Conservation (phyloP, 2,329 filamentous ascomycete genomes). For the Microcyclospora pomicola region DNA sequence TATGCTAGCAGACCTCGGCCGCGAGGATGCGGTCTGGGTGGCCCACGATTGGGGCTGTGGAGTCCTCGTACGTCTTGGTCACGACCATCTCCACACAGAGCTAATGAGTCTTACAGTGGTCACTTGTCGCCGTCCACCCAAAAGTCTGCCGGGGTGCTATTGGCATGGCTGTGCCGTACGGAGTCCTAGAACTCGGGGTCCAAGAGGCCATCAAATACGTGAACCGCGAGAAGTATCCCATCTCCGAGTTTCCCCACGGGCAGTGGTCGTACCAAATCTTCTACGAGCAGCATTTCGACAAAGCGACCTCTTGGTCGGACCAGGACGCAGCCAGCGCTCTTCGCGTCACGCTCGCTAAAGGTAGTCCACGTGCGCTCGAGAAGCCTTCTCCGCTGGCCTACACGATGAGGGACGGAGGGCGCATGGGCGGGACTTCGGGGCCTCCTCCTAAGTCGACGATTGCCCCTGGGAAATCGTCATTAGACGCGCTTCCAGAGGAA, state of each 20-base stretch:
- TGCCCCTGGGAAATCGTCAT: no score
- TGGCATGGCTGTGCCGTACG: conserved; percentile 28
- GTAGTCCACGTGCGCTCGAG: conserved; percentile 13
- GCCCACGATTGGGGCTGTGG: conserved; percentile 33
- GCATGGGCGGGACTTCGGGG: conserved; percentile 19
- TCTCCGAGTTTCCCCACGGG: conserved; percentile 26
- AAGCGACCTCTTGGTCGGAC: conserved; percentile 6
- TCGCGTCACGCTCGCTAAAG: conserved; percentile 11
- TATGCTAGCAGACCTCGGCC: conserved; percentile 26
- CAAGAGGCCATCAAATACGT: conserved; percentile 22
- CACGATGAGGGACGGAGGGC: conserved; percentile 17
- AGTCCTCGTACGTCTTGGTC: conserved; percentile 12
- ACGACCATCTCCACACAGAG: conserved; percentile 2
- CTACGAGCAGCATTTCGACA: conserved; percentile 19
- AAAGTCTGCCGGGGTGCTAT: conserved; percentile 20
- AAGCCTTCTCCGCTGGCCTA: conserved; percentile 14
- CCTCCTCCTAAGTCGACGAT: conserved; percentile 10
- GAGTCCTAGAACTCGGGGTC: conserved; percentile 28
- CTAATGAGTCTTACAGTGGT: conserved; percentile 9
- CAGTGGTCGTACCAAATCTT: conserved; percentile 25
- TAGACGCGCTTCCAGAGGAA: no score
- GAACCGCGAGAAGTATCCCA: conserved; percentile 34
- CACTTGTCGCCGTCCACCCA: conserved; percentile 11
- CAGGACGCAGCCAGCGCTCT: not conserved
- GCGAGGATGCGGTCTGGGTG: conserved; percentile 34